Conservation (phyloP, 495 filamentous ascomycete genomes). For the Xylaria intraflava region DNA sequence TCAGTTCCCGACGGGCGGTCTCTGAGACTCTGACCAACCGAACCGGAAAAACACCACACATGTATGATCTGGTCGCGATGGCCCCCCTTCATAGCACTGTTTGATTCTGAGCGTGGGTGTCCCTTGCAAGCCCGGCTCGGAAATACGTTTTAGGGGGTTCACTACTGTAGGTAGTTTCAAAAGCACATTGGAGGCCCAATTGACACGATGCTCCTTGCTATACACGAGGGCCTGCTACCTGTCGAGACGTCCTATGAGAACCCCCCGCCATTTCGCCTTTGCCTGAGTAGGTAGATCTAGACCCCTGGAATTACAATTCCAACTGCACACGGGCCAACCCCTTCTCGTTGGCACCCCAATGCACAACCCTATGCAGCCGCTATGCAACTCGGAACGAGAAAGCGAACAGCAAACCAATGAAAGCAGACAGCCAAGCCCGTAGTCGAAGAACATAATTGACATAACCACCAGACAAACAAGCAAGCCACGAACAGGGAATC, state of each 20-base stretch:
- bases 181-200: background rate
- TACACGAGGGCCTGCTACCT: slow-evolving; percentile 1
- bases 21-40: too few species aligned
- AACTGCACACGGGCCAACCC: background rate
- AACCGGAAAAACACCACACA: background rate
- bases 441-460: slow-evolving; percentile 2
- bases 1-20: too few species aligned
- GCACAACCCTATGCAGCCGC: slow-evolving; percentile 7
- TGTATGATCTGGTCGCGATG: background rate
- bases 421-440: slow-evolving; percentile 7
- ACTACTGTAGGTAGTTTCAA: too few species aligned
- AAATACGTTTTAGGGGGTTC: too few species aligned
- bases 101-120: background rate
- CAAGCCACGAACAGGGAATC: background rate
- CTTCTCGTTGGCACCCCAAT: background rate
- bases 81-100: background rate
- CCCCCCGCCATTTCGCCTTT: background rate
- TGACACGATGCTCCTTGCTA: slow-evolving; percentile 2
- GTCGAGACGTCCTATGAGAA: background rate
- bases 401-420: background rate
- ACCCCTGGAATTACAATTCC: background rate
- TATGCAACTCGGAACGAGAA: slow-evolving; percentile 13
- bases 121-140: too few species aligned
- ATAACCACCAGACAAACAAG: background rate
- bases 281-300: background rate